Percentiles rank a stretch among this genome's conserved stretches.
These are phyloP conservation scores for Pythium guiyangense DNA, from an alignment of 352 stramenopile genomes.

Conservation along the genomic window DNA sequence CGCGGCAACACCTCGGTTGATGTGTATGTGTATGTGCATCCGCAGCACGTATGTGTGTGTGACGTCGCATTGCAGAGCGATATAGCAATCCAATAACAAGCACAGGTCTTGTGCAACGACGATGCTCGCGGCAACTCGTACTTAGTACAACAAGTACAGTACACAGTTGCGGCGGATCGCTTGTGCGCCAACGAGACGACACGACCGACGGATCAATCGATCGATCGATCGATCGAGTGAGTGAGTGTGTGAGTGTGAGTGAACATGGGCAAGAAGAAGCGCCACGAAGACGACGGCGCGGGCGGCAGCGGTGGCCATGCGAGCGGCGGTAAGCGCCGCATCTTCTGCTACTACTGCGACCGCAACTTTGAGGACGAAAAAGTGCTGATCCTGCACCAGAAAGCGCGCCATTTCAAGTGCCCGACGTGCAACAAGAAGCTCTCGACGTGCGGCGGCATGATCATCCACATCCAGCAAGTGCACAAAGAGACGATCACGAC, in stretches of 20 bases:
- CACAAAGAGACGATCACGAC: conserved; percentile 82
- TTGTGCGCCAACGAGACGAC: too few species aligned
- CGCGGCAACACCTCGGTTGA: too few species aligned
- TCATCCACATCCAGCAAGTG: conserved; percentile 86
- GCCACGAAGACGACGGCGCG: conserved; percentile 44
- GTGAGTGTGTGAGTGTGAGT: too few species aligned
- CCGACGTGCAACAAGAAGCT: conserved; percentile 90
- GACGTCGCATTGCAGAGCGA: too few species aligned
- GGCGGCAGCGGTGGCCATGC: conserved; percentile 1
- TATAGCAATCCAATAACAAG: too few species aligned
- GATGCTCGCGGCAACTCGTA: too few species aligned
- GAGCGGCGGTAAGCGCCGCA: conserved; percentile 36
- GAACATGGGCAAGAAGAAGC: conserved; percentile 85
- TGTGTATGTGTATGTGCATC: too few species aligned
- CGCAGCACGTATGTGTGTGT: too few species aligned
- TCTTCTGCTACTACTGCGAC: conserved; percentile 94
- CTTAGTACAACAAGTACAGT: too few species aligned
- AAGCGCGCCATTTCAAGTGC: conserved; percentile 91
- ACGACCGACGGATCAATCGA: conserved; percentile 3
- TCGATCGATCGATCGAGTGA: too few species aligned
- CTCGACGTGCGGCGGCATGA: conserved; percentile 85
- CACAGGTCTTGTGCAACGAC: too few species aligned
- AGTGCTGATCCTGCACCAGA: conserved; percentile 91
- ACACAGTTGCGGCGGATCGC: too few species aligned
- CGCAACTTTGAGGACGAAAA: conserved; percentile 90